Percentiles rank a stretch among this genome's conserved stretches.
These are phyloP conservation scores for Canna indica DNA, from an alignment of 176 grass and related monocot species.

Conservation along the genomic window DNA sequence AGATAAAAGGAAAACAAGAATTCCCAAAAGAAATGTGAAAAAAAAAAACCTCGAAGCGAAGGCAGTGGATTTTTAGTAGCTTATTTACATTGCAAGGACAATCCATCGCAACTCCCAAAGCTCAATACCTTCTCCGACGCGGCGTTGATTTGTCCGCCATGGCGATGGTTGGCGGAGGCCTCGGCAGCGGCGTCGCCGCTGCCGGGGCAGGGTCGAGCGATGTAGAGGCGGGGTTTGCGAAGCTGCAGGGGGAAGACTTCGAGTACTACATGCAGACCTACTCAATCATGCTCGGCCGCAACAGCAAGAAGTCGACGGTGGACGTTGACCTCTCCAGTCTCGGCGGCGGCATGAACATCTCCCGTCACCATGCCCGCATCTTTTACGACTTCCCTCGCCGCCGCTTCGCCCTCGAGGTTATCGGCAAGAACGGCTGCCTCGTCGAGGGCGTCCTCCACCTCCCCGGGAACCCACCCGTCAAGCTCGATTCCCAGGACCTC, in stretches of 20 bases:
- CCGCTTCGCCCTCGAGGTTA: constrained; percentile 11
- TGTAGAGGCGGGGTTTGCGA: constrained; percentile 4
- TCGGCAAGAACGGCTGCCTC: constrained; percentile 15
- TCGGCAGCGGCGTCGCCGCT: not conserved
- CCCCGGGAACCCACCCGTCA: constrained; percentile 3
- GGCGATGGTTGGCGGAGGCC: not conserved
- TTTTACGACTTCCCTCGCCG: constrained; percentile 17
- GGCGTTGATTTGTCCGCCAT: not conserved
- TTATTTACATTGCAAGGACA: no score
- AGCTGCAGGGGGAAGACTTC: constrained; percentile 10
- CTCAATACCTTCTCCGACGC: not conserved
- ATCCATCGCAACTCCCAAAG: not conserved
- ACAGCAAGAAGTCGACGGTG: constrained; percentile 15
- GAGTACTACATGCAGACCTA: constrained; percentile 19
- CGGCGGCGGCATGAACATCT: constrained; percentile 14
- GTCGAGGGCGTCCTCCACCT: constrained; percentile 12
- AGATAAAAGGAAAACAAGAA: no score
- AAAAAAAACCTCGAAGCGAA: no score
- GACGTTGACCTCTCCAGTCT: constrained; percentile 7
- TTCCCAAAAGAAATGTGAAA: no score
- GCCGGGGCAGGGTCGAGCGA: not conserved
- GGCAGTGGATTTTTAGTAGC: no score
- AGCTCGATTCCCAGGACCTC: constrained; percentile 14
- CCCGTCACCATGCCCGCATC: constrained; percentile 9
- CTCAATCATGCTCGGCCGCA: constrained; percentile 12